Conservation (phyloP, 2,329 filamentous ascomycete species). For the Botryotinia calthae region DNA sequence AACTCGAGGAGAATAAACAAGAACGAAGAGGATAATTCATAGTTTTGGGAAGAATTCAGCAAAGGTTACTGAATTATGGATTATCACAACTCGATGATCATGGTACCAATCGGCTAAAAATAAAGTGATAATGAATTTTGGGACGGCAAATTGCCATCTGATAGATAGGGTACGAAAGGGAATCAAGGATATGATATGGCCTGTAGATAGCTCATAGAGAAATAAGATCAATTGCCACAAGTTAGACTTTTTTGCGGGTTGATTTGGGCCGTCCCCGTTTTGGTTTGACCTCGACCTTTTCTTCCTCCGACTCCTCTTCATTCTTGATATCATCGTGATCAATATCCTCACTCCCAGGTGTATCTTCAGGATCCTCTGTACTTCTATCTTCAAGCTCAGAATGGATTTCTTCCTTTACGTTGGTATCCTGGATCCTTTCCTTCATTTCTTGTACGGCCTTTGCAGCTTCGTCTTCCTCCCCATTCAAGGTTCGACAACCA, state of each 20-base stretch:
- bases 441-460: constrained; percentile 54
- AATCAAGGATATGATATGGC: background rate
- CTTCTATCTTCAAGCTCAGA: constrained; percentile 7
- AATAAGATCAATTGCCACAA: background rate
- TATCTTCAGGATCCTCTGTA: constrained; percentile 13
- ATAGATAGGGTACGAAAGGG: background rate
- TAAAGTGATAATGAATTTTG: background rate
- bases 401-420: constrained; percentile 7
- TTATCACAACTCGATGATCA: background rate
- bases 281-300: constrained; percentile 22
- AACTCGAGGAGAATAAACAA: background rate
- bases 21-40: background rate
- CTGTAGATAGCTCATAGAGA: background rate
- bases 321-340: constrained; percentile 18
- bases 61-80: background rate
- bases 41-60: background rate
- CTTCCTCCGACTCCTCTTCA: constrained; percentile 23
- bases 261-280: constrained; percentile 17
- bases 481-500: constrained; percentile 79
- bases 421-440: constrained; percentile 30
- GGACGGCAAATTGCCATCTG: background rate
- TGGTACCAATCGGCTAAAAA: background rate
- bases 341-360: constrained; percentile 12
- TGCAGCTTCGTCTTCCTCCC: constrained; percentile 75
- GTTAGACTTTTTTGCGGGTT: constrained; percentile 6